phyloP scores from a whole-genome alignment of 2,329 filamentous ascomycete species.

The Neoarthrinium moseri region DNA sequence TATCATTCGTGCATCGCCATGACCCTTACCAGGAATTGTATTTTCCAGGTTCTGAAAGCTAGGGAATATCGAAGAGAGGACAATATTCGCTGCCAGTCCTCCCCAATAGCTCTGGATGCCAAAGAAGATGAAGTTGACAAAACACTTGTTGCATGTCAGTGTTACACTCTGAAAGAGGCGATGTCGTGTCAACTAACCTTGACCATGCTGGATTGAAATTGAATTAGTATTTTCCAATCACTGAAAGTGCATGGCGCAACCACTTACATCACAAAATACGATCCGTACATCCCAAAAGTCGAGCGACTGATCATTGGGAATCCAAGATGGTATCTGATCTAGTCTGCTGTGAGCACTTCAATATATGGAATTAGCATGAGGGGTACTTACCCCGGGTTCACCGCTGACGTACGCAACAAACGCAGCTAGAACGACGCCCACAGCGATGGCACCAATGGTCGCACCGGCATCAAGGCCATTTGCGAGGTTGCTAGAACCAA shows the following conservation, averaged over 20 bases:
- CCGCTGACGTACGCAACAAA: constrained; percentile 18
- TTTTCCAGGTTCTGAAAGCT: constrained; percentile 32
- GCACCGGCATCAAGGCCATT: constrained; percentile 18
- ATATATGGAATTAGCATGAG: neutral
- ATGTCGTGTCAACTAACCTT: neutral
- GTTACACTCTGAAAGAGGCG: neutral
- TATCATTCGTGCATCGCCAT: too few relatives aligned
- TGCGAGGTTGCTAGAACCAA: constrained; percentile 18
- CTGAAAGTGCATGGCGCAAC: neutral
- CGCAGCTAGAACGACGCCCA: constrained; percentile 15
- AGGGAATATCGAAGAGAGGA: constrained; percentile 31
- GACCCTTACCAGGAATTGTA: constrained; percentile 25
- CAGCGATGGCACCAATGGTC: constrained; percentile 18
- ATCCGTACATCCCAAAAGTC: constrained; percentile 26
- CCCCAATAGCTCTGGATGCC: constrained; percentile 26
- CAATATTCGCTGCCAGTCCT: constrained; percentile 29
- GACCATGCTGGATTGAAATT: neutral
- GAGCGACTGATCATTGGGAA: constrained; percentile 26
- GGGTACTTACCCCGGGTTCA: constrained; percentile 14
- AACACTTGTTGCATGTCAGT: constrained; percentile 11
- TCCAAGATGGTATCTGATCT: constrained; percentile 20
- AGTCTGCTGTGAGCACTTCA: neutral
- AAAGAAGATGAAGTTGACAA: constrained; percentile 21
- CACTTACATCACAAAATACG: constrained; percentile 23
- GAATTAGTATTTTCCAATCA: neutral